phyloP scores from a whole-genome alignment of 1,139 yeast species.

The Hemisphaericaspora subhashii region DNA sequence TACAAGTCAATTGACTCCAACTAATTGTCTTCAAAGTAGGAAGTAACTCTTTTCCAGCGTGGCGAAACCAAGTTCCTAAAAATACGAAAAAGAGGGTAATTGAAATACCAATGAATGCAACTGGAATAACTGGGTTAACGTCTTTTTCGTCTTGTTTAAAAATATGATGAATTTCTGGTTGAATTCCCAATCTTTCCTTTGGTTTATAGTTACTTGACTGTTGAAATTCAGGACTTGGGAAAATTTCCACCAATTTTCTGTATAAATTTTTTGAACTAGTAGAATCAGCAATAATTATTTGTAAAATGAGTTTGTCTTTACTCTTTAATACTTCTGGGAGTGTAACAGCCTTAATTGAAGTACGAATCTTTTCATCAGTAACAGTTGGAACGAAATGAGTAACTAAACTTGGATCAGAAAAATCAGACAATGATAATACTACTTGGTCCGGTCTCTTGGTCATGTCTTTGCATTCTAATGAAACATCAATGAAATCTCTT shows the following conservation, averaged over 20 bases:
- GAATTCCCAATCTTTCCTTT: slow-evolving; percentile 42
- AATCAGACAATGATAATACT: slow-evolving; percentile 24
- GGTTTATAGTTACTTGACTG: slow-evolving; percentile 28
- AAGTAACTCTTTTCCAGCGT: slow-evolving; percentile 48
- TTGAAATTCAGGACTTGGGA: slow-evolving; percentile 32
- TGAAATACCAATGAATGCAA: slow-evolving; percentile 49
- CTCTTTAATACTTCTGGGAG: slow-evolving; percentile 41
- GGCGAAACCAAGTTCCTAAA: slow-evolving; percentile 47
- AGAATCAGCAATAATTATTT: slow-evolving; percentile 34
- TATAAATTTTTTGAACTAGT: slow-evolving; percentile 23
- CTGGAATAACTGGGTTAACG: slow-evolving; percentile 55
- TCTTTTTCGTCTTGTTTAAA: slow-evolving; percentile 60
- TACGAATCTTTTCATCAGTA: slow-evolving; percentile 20
- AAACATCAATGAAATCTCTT: slow-evolving; percentile 34
- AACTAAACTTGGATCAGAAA: slow-evolving; percentile 26
- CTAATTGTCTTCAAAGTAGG: slow-evolving; percentile 29
- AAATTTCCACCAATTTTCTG: slow-evolving; percentile 32
- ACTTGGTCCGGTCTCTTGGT: slow-evolving; percentile 28
- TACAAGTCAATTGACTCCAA: slow-evolving; percentile 29
- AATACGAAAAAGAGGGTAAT: slow-evolving; percentile 44
- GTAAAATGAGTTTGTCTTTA: slow-evolving; percentile 32
- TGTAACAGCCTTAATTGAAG: slow-evolving; percentile 30
- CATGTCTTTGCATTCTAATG: slow-evolving; percentile 21
- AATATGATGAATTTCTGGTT: slow-evolving; percentile 69
- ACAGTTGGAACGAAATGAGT: slow-evolving; percentile 27